Conservation (phyloP, 2,329 filamentous ascomycete genomes). For the Colletotrichum tropicale region DNA sequence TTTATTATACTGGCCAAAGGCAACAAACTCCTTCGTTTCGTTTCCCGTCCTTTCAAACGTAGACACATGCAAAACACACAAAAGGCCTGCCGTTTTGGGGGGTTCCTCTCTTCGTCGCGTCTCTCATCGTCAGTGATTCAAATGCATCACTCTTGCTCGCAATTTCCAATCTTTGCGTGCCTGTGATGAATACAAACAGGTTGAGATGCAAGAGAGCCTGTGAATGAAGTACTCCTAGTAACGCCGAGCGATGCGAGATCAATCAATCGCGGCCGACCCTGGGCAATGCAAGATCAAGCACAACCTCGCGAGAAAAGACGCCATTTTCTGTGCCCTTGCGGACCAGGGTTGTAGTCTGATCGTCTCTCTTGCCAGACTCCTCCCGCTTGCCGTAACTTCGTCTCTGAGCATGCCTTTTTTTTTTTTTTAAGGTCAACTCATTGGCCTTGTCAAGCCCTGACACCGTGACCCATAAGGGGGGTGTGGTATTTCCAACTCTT, state of each 20-base stretch:
- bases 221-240: background rate
- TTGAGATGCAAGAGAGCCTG: background rate
- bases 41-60: background rate
- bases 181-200: background rate
- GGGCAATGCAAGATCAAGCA: background rate
- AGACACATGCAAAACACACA: background rate
- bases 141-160: background rate
- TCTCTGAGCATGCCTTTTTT: background rate
- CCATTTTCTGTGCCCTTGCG: background rate
- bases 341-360: background rate
- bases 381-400: background rate
- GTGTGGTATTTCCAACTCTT: background rate
- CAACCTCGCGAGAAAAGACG: background rate
- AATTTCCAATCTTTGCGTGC: background rate
- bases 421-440: background rate
- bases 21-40: background rate
- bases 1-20: background rate
- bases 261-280: background rate
- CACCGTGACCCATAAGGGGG: background rate
- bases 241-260: conserved; percentile 7
- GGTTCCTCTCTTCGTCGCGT: background rate
- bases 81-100: background rate
- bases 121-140: background rate
- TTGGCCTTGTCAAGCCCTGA: background rate
- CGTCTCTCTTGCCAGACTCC: background rate